Conservation (phyloP, 148 eudicot species). For the Rhododendron kiyosumense region DNA sequence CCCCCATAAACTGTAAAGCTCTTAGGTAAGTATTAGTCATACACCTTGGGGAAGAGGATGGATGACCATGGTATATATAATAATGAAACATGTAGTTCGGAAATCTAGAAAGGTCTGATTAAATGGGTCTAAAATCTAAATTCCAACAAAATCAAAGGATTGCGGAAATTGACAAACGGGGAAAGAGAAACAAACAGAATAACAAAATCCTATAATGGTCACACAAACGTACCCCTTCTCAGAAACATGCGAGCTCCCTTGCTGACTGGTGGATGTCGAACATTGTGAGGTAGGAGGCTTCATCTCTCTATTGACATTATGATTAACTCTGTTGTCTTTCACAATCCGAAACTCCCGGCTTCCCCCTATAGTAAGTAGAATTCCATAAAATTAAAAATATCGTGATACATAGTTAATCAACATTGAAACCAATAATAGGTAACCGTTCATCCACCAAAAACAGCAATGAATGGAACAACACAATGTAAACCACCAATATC, state of each 20-base stretch:
- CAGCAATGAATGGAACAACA: not conserved
- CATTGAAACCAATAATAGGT: not conserved
- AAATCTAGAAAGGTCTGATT: not conserved
- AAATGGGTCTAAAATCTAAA: not conserved
- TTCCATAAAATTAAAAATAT: not conserved
- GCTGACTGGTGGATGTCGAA: conserved; percentile 35
- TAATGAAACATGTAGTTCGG: not conserved
- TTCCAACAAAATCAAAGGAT: not conserved
- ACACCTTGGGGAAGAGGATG: not conserved
- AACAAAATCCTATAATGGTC: not conserved
- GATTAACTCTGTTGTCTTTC: conserved; percentile 75
- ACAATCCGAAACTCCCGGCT: conserved; percentile 84
- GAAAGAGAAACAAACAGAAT: not conserved
- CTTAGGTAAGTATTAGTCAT: not conserved
- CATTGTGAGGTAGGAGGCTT: conserved; percentile 31
- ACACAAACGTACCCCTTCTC: conserved; percentile 47
- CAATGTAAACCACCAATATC: not conserved
- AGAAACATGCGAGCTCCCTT: conserved; percentile 21
- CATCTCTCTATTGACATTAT: conserved; percentile 35
- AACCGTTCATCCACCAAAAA: not conserved
- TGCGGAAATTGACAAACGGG: not conserved
- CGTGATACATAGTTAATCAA: not conserved
- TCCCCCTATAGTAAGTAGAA: conserved; percentile 35
- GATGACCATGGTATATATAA: not conserved
- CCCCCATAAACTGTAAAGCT: not conserved